Percentiles rank a stretch among this genome's conserved stretches.
phyloP scores from a whole-genome alignment of 495 filamentous ascomycete genomes.

The Pseudoneurospora amorphoporcata region DNA sequence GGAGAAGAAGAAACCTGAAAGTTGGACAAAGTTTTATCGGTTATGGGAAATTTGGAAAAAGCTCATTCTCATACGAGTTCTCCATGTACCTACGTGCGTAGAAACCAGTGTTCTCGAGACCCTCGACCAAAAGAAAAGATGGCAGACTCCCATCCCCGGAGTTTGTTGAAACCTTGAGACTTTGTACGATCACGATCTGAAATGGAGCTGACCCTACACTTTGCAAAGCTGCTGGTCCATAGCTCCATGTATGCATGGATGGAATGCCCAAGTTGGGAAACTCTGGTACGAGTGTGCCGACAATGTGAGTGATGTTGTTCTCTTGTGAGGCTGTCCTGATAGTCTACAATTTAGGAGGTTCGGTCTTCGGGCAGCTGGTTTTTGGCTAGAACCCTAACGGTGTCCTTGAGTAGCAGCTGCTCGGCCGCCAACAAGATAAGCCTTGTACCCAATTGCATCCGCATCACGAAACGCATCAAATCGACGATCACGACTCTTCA shows the following conservation, averaged over 20 bases:
- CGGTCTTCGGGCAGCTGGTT: not conserved
- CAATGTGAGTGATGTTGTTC: not conserved
- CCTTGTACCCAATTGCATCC: not conserved
- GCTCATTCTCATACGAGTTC: not conserved
- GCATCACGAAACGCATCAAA: not conserved
- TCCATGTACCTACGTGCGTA: not conserved
- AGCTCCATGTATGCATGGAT: not conserved
- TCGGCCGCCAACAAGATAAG: not conserved
- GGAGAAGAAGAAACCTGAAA: not conserved
- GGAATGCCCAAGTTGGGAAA: not conserved
- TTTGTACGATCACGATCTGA: not conserved
- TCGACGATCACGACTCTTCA: not conserved
- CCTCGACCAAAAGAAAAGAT: not conserved
- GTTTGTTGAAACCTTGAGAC: not conserved
- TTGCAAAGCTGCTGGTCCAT: not conserved
- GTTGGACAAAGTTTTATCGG: not conserved
- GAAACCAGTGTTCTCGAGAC: not conserved
- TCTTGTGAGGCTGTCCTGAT: not conserved
- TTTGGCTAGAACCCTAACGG: not conserved
- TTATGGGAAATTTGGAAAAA: not conserved
- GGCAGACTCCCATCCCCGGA: not conserved
- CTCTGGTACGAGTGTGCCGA: not conserved
- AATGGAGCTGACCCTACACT: not conserved
- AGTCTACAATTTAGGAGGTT: not conserved
- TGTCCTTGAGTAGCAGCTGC: not conserved